Evolutionary conservation across 108 stramenopile species (phyloP).

Genomic region (Epithemia pelagica): DNA sequence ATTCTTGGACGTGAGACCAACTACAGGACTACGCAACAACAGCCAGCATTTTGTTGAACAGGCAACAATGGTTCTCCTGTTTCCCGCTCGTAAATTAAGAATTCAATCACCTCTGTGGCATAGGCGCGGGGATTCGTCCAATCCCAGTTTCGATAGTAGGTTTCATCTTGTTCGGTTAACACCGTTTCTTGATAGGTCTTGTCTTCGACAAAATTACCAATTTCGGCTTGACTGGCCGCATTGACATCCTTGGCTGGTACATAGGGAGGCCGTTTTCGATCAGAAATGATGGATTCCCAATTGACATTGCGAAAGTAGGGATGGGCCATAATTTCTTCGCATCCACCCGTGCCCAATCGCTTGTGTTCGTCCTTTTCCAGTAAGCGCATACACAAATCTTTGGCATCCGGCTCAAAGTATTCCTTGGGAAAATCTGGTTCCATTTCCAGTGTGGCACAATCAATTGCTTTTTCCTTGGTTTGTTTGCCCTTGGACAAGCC

Average conservation of each 20-base stretch:
- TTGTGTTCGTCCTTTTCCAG: constrained; percentile 73
- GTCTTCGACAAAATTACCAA: constrained; percentile 77
- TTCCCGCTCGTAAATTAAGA: constrained; percentile 79
- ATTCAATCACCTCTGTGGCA: constrained; percentile 80
- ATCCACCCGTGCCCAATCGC: constrained; percentile 77
- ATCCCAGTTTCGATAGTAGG: constrained; percentile 72
- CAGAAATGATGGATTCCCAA: constrained; percentile 76
- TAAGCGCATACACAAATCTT: constrained; percentile 72
- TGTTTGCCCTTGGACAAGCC: constrained; percentile 65
- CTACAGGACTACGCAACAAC: constrained; percentile 57
- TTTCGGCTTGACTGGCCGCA: constrained; percentile 83
- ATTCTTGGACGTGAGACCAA: too few species aligned
- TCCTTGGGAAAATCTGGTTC: constrained; percentile 59
- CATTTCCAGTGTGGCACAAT: constrained; percentile 87
- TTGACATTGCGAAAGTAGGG: constrained; percentile 81
- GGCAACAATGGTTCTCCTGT: constrained; percentile 76
- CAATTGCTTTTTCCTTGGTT: constrained; percentile 84
- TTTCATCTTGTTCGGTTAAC: constrained; percentile 60
- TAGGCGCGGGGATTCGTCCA: constrained; percentile 76
- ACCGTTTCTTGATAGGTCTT: constrained; percentile 61
- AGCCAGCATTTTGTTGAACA: constrained; percentile 31
- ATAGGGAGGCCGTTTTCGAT: constrained; percentile 72
- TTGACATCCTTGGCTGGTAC: constrained; percentile 90
- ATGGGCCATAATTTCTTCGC: constrained; percentile 90
- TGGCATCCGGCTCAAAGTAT: constrained; percentile 62